Evolutionary conservation across 179 eudicot species (phyloP), one percentile per base, ranked within the genome.

Genomic region (Spinacia oleracea): DNA sequence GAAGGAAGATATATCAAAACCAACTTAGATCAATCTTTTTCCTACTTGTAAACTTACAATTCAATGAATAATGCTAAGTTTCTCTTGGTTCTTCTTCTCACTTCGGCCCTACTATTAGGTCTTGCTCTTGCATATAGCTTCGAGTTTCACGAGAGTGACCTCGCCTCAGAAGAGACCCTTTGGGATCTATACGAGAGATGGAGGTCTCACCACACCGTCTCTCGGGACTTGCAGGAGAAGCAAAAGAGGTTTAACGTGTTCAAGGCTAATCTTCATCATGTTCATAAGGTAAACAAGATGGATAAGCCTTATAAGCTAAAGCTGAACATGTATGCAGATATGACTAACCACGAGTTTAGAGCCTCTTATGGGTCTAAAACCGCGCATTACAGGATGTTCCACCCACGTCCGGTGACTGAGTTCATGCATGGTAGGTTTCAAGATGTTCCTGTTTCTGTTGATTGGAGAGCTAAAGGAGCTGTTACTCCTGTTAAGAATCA

Each of bases 111-210:
- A 38, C 53, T 83, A 34, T 16, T 83, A 6, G 80, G 84, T 3
- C 58, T 86, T 10, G 84, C 78, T 3, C 58, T 86, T 10, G 84
- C 78, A 4, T 63, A 48, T 56, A 77, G 92, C 82, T 43, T 92
- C 7, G 91, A 92, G 5, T 75, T 92, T 83, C 72, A 83, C 0
- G 94, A 93, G 25, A 74, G 78, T 14, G 97, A 93, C 81, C 64
- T 92, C 74, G 90, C 73, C 3, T 85, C 97, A 0, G 92, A 93
- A 0, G 89, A 89, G 53, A 84, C 83, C 76, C 60, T 92, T 25
- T 93, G 97, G 98, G 88, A 85, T 66, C 75, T 92, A 77, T 93
- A 93, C 80, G 88, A 89, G 77, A 71, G 92, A 73, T 91, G 97
- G 97, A 84, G 92, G 83, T 82, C 89, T 74, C 88, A 88, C 72